These are phyloP conservation scores for Phaeomoniella chlamydospora DNA, from an alignment of 2,329 filamentous ascomycete species.

Conservation along the genomic window DNA sequence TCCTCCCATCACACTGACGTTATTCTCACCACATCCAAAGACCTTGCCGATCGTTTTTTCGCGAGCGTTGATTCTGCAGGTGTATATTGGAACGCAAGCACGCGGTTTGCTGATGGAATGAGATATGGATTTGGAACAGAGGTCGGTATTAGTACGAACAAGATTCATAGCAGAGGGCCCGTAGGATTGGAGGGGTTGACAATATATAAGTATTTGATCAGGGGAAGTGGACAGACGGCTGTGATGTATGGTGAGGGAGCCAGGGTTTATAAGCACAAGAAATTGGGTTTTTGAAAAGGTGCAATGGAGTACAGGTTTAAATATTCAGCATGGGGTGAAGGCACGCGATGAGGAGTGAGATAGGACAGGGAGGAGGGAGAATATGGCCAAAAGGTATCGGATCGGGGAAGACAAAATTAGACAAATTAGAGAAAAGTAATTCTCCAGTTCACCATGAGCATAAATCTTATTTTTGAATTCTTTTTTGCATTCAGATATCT, in stretches of 20 bases:
- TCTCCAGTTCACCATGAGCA: no score
- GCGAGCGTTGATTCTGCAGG: constrained; percentile 74
- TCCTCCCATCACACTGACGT: constrained; percentile 89
- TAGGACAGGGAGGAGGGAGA: no score
- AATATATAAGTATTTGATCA: constrained; percentile 92
- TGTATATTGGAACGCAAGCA: constrained; percentile 95
- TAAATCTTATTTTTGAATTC: no score
- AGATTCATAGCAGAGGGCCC: constrained; percentile 86
- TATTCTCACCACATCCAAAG: constrained; percentile 59
- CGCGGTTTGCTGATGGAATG: constrained; percentile 90
- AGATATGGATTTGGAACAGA: constrained; percentile 95
- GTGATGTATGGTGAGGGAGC: constrained; percentile 49
- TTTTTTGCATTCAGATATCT: no score
- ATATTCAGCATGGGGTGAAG: not conserved
- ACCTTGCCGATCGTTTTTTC: constrained; percentile 69
- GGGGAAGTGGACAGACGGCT: constrained; percentile 71
- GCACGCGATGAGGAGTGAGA: not conserved
- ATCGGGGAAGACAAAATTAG: no score
- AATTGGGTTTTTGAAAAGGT: constrained; percentile 17
- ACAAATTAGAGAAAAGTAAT: no score
- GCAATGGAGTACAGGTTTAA: not conserved
- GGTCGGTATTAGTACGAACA: constrained; percentile 97
- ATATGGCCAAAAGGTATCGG: no score
- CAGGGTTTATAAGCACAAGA: constrained; percentile 42
- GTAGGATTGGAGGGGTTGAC: constrained; percentile 89